These are phyloP conservation scores for Pichia nakasei DNA, from an alignment of 805 yeast species.

Conservation along the genomic window DNA sequence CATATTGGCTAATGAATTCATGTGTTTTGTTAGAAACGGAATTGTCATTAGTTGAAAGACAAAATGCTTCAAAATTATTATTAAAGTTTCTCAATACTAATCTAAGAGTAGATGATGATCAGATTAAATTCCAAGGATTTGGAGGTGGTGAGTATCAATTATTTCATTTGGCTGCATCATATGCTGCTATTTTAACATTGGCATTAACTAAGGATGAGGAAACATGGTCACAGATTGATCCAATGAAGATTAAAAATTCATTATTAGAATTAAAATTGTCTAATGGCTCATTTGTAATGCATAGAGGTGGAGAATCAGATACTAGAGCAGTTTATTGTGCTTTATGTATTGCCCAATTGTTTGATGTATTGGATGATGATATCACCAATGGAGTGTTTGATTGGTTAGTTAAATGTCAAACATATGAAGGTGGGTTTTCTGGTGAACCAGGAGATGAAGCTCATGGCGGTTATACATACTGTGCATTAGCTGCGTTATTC, in stretches of 20 bases:
- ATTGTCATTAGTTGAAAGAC: slow-evolving; percentile 12
- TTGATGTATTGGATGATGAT: slow-evolving; percentile 55
- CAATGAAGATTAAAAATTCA: slow-evolving; percentile 50
- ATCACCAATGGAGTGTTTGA: slow-evolving; percentile 42
- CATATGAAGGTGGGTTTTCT: slow-evolving; percentile 93
- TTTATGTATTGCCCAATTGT: slow-evolving; percentile 57
- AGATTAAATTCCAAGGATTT: slow-evolving; percentile 38
- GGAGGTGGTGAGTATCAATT: slow-evolving; percentile 81
- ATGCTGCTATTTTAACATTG: slow-evolving; percentile 64
- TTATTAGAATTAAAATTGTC: slow-evolving; percentile 48
- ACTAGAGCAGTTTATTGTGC: slow-evolving; percentile 84
- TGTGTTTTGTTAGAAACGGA: slow-evolving; percentile 28
- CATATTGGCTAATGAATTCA: slow-evolving; percentile 74
- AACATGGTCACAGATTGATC: slow-evolving; percentile 37
- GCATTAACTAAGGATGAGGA: slow-evolving; percentile 38
- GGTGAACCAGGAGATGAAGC: slow-evolving; percentile 83
- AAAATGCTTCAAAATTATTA: slow-evolving; percentile 6
- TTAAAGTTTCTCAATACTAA: not conserved
- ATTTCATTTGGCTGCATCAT: slow-evolving; percentile 79
- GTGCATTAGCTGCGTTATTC: slow-evolving; percentile 65
- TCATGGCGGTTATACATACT: slow-evolving; percentile 94
- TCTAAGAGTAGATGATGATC: slow-evolving; percentile 17
- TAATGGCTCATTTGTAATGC: slow-evolving; percentile 76
- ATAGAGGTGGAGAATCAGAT: slow-evolving; percentile 73
- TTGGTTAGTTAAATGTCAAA: slow-evolving; percentile 69